These are phyloP conservation scores for Backusella tarrabulga DNA, from an alignment of 192 early-diverging fungal genomes.

Conservation along the genomic window DNA sequence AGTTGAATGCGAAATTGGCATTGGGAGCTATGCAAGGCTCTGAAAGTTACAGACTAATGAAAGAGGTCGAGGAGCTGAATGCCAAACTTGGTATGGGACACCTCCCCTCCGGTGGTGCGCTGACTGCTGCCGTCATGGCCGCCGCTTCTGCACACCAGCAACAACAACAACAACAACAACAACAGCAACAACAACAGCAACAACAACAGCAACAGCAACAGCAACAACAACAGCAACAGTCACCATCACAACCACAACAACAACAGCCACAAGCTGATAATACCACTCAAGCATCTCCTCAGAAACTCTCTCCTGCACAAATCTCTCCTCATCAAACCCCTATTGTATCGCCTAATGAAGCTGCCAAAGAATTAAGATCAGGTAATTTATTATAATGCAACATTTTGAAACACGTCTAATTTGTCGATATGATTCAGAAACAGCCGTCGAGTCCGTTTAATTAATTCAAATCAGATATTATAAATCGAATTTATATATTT, in stretches of 20 bases:
- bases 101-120: constrained; percentile 7
- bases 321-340: not conserved
- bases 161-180: constrained; percentile 17
- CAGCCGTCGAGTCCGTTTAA: not conserved
- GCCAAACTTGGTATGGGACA: constrained; percentile 60
- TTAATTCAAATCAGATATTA: not conserved
- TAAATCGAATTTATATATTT: not conserved
- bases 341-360: not conserved
- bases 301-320: not conserved
- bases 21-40: constrained; percentile 52
- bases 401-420: not conserved
- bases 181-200: constrained; percentile 20
- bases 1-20: constrained; percentile 63
- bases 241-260: constrained; percentile 11
- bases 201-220: constrained; percentile 10
- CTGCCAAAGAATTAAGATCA: not conserved
- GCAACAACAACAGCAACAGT: constrained; percentile 11
- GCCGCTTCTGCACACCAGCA: constrained; percentile 27
- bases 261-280: constrained; percentile 8
- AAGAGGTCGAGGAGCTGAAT: constrained; percentile 68
- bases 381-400: not conserved
- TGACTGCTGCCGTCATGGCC: constrained; percentile 26
- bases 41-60: constrained; percentile 59
- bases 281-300: constrained; percentile 4
- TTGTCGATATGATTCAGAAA: not conserved